Evolutionary conservation across 2,329 filamentous ascomycete genomes (phyloP).

Genomic region (Ophiosphaerella herpotricha): DNA sequence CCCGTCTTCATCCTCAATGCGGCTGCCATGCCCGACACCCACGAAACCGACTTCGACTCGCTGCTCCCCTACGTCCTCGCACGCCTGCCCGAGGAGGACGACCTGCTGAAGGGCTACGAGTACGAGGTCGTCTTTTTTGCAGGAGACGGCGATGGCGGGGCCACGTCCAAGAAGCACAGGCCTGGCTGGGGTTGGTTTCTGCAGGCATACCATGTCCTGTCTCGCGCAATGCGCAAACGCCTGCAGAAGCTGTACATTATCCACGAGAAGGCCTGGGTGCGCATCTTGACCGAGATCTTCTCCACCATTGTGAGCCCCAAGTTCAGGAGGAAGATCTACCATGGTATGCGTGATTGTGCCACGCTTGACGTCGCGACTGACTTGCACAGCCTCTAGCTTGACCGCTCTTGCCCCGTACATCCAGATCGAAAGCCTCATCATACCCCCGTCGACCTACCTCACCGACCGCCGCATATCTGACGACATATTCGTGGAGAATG

Average conservation of each 20-base stretch:
- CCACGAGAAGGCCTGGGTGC: conserved; percentile 61
- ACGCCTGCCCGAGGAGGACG: conserved; percentile 60
- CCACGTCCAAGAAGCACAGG: conserved; percentile 52
- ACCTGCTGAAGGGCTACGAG: conserved; percentile 57
- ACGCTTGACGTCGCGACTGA: conserved; percentile 9
- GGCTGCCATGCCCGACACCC: conserved; percentile 60
- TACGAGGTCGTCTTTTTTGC: conserved; percentile 64
- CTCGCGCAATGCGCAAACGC: conserved; percentile 59
- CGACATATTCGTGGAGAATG: conserved; percentile 54
- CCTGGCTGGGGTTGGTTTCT: conserved; percentile 62
- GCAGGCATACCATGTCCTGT: conserved; percentile 61
- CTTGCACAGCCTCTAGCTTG: conserved; percentile 52
- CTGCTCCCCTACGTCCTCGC: conserved; percentile 61
- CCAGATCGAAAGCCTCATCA: conserved; percentile 58
- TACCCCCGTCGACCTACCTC: conserved; percentile 59
- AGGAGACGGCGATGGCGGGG: conserved; percentile 55
- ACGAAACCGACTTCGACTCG: conserved; percentile 59
- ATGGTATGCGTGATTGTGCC: conserved; percentile 45
- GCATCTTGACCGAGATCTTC: conserved; percentile 61
- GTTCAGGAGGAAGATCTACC: conserved; percentile 62
- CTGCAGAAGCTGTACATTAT: conserved; percentile 62
- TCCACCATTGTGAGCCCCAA: conserved; percentile 62
- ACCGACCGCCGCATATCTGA: conserved; percentile 57
- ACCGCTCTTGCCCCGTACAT: conserved; percentile 56
- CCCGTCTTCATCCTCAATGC: conserved; percentile 61